phyloP scores from a whole-genome alignment of 345 rosid species.

The Populus simonii region DNA sequence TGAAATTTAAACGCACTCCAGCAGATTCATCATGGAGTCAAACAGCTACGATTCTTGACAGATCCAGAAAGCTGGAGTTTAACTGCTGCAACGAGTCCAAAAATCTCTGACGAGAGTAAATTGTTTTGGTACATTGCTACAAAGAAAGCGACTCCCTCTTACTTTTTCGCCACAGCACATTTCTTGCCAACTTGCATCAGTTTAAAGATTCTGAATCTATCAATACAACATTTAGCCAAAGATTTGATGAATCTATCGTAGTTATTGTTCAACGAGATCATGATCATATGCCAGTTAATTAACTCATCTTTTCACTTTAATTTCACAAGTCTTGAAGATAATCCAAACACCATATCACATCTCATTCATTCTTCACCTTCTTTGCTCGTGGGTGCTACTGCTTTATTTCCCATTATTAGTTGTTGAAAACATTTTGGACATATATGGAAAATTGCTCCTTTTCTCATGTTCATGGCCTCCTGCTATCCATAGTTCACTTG shows the following conservation, averaged over 20 bases:
- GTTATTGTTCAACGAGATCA: conserved; percentile 7
- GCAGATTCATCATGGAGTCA: no score
- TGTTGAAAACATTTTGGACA: conserved; percentile 17
- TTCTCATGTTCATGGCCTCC: background rate
- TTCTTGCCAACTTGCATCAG: conserved; percentile 1
- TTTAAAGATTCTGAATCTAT: background rate
- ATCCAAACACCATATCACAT: conserved; percentile 8
- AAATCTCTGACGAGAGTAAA: background rate
- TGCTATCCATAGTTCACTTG: background rate
- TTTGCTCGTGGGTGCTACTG: conserved; percentile 10
- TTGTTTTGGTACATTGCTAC: background rate
- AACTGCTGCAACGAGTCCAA: no score
- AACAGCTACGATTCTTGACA: no score
- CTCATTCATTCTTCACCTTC: background rate
- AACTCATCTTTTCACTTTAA: background rate
- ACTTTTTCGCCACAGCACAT: background rate
- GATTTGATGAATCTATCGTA: background rate
- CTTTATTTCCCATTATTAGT: conserved; percentile 16
- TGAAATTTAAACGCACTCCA: background rate
- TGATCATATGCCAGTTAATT: conserved; percentile 16
- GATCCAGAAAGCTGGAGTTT: no score
- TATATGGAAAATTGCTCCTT: conserved; percentile 7
- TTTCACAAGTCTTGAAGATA: conserved; percentile 2
- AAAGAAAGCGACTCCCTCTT: background rate
- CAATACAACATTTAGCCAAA: background rate